Conservation (phyloP, 2,329 filamentous ascomycete genomes). For the Scedosporium apiospermum region DNA sequence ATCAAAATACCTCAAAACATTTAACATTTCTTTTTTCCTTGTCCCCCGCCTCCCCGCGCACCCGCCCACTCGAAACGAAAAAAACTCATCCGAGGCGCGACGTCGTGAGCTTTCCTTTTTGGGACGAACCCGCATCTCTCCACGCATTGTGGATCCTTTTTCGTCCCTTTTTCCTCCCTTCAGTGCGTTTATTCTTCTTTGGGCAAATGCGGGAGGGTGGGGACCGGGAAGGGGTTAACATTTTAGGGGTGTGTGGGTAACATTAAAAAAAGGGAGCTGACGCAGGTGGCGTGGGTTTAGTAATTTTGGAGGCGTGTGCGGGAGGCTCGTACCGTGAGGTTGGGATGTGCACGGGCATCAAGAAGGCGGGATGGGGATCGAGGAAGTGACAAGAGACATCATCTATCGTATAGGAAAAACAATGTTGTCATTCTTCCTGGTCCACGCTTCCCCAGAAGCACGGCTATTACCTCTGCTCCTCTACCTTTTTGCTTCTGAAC, state of each 20-base stretch:
- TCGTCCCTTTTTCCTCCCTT: not conserved
- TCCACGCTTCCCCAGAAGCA: too few relatives aligned
- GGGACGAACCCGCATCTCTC: not conserved
- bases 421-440: too few relatives aligned
- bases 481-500: too few relatives aligned
- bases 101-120: not conserved
- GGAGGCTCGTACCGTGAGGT: not conserved
- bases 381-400: not conserved
- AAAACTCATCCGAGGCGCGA: not conserved
- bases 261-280: not conserved
- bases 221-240: not conserved
- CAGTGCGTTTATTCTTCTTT: conserved; percentile 3
- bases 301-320: not conserved
- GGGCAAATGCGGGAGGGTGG: not conserved
- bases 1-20: too few relatives aligned
- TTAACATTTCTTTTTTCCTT: too few relatives aligned
- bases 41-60: not conserved
- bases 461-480: too few relatives aligned
- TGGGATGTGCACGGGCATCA: not conserved
- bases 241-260: not conserved
- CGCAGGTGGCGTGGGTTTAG: not conserved
- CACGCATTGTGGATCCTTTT: not conserved
- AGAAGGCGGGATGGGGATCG: not conserved
- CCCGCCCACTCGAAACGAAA: not conserved
- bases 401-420: not conserved